Conservation (phyloP, 1,284 basidiomycete genomes). For the Tranzscheliella williamsii region DNA sequence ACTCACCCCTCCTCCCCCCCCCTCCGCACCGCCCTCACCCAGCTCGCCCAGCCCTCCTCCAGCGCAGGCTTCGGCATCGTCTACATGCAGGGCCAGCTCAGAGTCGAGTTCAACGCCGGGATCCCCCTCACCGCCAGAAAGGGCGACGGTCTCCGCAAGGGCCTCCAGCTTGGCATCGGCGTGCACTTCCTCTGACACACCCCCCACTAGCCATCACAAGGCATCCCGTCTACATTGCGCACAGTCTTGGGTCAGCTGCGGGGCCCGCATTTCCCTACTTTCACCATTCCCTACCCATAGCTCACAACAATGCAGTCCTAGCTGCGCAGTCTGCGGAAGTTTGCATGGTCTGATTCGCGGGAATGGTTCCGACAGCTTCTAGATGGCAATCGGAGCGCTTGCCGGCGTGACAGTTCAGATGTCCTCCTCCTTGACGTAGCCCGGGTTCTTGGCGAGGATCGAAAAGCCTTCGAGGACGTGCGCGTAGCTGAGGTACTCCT, state of each 20-base stretch:
- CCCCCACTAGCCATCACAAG: too few relatives aligned
- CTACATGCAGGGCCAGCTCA: conserved; percentile 80
- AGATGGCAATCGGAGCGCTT: not conserved
- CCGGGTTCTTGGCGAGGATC: conserved; percentile 62
- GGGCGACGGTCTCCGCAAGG: conserved; percentile 77
- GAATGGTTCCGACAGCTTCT: too few relatives aligned
- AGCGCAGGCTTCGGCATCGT: conserved; percentile 88
- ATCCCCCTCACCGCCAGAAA: conserved; percentile 78
- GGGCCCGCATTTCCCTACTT: too few relatives aligned
- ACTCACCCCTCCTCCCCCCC: not conserved
- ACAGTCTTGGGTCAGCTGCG: too few relatives aligned
- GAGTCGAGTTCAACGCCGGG: conserved; percentile 89
- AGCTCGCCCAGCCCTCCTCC: conserved; percentile 64
- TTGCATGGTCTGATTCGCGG: too few relatives aligned
- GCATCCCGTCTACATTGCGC: too few relatives aligned
- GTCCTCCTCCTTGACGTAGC: conserved; percentile 59
- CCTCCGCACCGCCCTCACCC: not conserved
- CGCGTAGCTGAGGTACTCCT: conserved; percentile 90
- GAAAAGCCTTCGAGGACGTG: conserved; percentile 63
- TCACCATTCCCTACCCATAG: too few relatives aligned
- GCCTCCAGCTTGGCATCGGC: conserved; percentile 89
- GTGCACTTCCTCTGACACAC: conserved; percentile 62
- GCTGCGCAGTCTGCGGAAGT: too few relatives aligned
- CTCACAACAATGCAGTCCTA: too few relatives aligned
- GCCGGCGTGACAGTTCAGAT: conserved; percentile 4